Evolutionary conservation across 2,329 filamentous ascomycete genomes (phyloP), one percentile per base, ranked within the genome.

Genomic region (Fusarium hostae): DNA sequence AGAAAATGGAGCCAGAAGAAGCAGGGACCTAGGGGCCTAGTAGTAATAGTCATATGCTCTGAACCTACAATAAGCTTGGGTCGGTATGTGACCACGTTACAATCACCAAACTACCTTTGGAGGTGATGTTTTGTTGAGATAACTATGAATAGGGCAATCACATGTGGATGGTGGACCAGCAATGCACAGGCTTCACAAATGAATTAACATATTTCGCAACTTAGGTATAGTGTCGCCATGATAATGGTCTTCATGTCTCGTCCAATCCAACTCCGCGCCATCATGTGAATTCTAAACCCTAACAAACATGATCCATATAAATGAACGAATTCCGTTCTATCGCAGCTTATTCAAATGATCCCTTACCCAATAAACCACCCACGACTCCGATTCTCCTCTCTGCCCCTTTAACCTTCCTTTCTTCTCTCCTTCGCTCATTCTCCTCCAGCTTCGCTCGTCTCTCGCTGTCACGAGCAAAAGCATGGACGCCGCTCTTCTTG

Each of bases 401-500:
- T 2, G 86, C 89, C 2, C 88, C 88, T 78, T 85, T 86, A 59
- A 84, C 84, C 82, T 88, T 88, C 79, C 82, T 88, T 77, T 85
- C 85, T 82, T 90, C 86, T 66, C 89, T 84, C 76, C 86, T 83
- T 77, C 84, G 84, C 81, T 91, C 89, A 51, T 80, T 86, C 80
- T 90, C 87, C 35, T 85, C 83, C 54, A 90, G 77, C 67, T 84
- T 84, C 18, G 87, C 87, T 55, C 83, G 81, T 58, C 87, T 82
- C 78, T 90, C 89, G 57, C 82, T 89, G 79, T 90, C 88, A 32
- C 88, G 82, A 12, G 87, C 87, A 71, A 91, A 88, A 66, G 86
- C 88, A 75, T 88, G 87, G 65, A 91, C 82, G 24, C 89, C 89
- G 32, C 87, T 90, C 74, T 84, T 84, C 83, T 89, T 90, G 59